A percentile compares a stretch with the other conserved stretches of the same genome.
phyloP scores from a whole-genome alignment of 2,329 filamentous ascomycete genomes.

The Neocatenulostroma microsporum region DNA sequence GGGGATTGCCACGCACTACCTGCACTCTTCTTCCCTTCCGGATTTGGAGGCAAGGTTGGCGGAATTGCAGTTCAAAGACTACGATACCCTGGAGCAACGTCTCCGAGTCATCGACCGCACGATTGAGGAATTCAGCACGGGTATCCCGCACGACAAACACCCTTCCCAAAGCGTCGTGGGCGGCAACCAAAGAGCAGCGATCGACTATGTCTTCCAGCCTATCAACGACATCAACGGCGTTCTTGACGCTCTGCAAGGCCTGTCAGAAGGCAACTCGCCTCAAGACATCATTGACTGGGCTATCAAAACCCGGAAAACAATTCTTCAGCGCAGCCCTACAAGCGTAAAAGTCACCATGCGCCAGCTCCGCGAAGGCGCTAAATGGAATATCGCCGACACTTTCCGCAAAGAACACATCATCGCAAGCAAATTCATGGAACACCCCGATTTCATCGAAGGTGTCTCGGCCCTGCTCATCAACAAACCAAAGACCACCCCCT shows the following conservation, averaged over 20 bases:
- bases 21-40: slow-evolving; percentile 81
- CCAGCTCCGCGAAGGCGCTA: slow-evolving; percentile 67
- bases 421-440: slow-evolving; percentile 78
- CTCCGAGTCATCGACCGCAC: slow-evolving; percentile 71
- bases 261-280: slow-evolving; percentile 34
- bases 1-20: slow-evolving; percentile 89
- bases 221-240: slow-evolving; percentile 58
- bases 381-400: slow-evolving; percentile 75
- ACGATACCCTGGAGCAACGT: slow-evolving; percentile 55
- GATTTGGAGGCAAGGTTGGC: slow-evolving; percentile 76
- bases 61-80: slow-evolving; percentile 82
- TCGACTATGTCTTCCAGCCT: slow-evolving; percentile 58
- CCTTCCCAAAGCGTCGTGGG: slow-evolving; percentile 39
- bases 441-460: slow-evolving; percentile 85
- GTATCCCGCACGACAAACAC: slow-evolving; percentile 64
- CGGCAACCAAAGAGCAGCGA: slow-evolving; percentile 65
- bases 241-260: slow-evolving; percentile 53
- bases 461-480: slow-evolving; percentile 73
- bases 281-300: slow-evolving; percentile 65
- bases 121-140: slow-evolving; percentile 84
- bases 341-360: slow-evolving; percentile 74
- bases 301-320: slow-evolving; percentile 62
- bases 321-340: slow-evolving; percentile 74
- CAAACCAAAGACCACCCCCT: slow-evolving; percentile 57
- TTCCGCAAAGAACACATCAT: slow-evolving; percentile 83